phyloP scores from a whole-genome alignment of 78 protist genomes.

The Dictyostelium firmibasis region DNA sequence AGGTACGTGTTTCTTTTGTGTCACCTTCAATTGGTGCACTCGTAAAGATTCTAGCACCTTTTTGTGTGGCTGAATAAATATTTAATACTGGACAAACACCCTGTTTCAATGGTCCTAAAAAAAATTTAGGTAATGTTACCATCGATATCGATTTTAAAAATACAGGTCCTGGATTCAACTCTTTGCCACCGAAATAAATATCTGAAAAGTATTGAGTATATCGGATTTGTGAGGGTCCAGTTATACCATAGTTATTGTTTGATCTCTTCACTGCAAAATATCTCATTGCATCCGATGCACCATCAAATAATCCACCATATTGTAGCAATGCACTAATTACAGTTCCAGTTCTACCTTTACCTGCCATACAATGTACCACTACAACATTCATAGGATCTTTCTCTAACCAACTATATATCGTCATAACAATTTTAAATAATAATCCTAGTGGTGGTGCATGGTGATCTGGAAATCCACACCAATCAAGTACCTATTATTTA shows the following conservation, averaged over 20 bases:
- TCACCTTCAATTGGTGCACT: slow-evolving; percentile 75
- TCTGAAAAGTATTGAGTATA: slow-evolving; percentile 68
- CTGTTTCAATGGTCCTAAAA: slow-evolving; percentile 57
- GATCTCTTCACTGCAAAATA: slow-evolving; percentile 85
- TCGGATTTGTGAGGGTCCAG: slow-evolving; percentile 81
- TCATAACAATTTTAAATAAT: slow-evolving; percentile 66
- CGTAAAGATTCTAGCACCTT: slow-evolving; percentile 55
- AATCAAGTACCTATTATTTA: slow-evolving; percentile 51
- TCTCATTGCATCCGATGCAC: slow-evolving; percentile 76
- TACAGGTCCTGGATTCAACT: slow-evolving; percentile 10
- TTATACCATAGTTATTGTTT: slow-evolving; percentile 70
- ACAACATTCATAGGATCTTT: slow-evolving; percentile 75
- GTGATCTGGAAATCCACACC: slow-evolving; percentile 90
- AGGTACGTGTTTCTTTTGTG: slow-evolving; percentile 63
- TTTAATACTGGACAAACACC: slow-evolving; percentile 77
- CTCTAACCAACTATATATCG: slow-evolving; percentile 63
- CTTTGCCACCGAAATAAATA: slow-evolving; percentile 41
- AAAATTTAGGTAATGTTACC: slow-evolving; percentile 69
- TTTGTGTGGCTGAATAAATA: slow-evolving; percentile 71
- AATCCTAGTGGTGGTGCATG: slow-evolving; percentile 85
- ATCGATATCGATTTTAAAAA: slow-evolving; percentile 59
- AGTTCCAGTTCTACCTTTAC: slow-evolving; percentile 80
- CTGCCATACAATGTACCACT: slow-evolving; percentile 86
- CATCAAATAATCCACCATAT: slow-evolving; percentile 76
- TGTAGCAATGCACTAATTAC: slow-evolving; percentile 73